Evolutionary conservation across 768 basidiomycete species (phyloP).

Genomic region (Lentinus tigrinus): DNA sequence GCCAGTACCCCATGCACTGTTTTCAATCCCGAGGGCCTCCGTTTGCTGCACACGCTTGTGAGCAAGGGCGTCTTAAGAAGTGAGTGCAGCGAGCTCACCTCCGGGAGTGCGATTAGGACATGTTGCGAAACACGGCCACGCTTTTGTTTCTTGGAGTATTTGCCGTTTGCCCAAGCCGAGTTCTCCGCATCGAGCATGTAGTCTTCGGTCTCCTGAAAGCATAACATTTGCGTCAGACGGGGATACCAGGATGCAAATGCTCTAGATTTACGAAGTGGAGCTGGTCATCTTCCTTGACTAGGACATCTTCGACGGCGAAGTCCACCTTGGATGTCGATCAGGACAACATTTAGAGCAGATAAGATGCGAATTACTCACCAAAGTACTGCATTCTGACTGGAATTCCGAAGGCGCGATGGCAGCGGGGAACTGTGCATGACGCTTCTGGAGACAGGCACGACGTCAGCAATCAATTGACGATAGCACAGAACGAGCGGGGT

Average conservation of each 20-base stretch:
- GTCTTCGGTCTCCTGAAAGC: conserved; percentile 3
- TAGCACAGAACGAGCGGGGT: neutral
- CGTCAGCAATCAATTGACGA: neutral
- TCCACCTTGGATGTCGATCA: conserved; percentile 17
- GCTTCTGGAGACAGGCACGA: neutral
- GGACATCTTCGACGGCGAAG: conserved; percentile 17
- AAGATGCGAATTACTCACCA: conserved; percentile 17
- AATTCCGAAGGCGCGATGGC: conserved; percentile 16
- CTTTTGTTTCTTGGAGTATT: conserved; percentile 3
- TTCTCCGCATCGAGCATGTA: conserved; percentile 16
- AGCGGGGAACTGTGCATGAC: conserved; percentile 13
- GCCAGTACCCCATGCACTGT: conserved; percentile 37
- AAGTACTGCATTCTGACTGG: conserved; percentile 31
- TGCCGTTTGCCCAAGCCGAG: conserved; percentile 14
- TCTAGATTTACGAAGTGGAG: neutral
- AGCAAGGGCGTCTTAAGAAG: neutral
- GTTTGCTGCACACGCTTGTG: neutral
- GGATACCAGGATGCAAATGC: neutral
- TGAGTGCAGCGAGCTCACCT: neutral
- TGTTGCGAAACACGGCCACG: neutral
- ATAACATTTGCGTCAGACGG: neutral
- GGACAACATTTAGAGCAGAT: neutral
- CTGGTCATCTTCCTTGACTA: neutral
- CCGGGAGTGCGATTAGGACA: neutral
- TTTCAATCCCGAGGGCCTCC: conserved; percentile 35